These are phyloP conservation scores for Quercus parvula DNA, from an alignment of 306 rosid genomes.

Conservation along the genomic window DNA sequence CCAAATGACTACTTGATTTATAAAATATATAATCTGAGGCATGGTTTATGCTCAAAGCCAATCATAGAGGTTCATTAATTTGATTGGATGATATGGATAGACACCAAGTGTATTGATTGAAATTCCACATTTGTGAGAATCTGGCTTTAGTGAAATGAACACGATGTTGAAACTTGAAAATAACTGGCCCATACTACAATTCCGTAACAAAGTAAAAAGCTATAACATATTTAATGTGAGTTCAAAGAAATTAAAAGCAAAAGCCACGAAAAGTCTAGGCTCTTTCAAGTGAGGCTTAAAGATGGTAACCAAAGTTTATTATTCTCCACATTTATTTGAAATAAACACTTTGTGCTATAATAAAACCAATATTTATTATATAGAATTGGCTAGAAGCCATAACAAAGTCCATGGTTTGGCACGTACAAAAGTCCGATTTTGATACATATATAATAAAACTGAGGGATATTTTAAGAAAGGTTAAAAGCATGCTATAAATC, in stretches of 20 bases:
- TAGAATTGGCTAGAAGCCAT: not conserved
- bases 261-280: too few species aligned
- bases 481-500: not conserved
- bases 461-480: not conserved
- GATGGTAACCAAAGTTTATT: too few species aligned
- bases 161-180: too few species aligned
- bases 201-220: too few species aligned
- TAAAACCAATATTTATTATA: not conserved
- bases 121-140: too few species aligned
- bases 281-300: too few species aligned
- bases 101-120: not conserved
- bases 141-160: too few species aligned
- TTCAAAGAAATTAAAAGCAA: too few species aligned
- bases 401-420: not conserved
- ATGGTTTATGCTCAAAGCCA: slow-evolving; percentile 7
- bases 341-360: too few species aligned
- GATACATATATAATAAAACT: not conserved
- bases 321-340: too few species aligned
- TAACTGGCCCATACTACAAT: too few species aligned
- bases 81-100: not conserved
- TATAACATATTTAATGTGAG: too few species aligned
- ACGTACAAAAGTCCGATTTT: not conserved
- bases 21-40: not conserved
- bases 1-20: not conserved
- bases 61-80: slow-evolving; percentile 23